These are phyloP conservation scores for Meredithiella fracta DNA, from an alignment of 2,329 filamentous ascomycete species.

Conservation along the genomic window DNA sequence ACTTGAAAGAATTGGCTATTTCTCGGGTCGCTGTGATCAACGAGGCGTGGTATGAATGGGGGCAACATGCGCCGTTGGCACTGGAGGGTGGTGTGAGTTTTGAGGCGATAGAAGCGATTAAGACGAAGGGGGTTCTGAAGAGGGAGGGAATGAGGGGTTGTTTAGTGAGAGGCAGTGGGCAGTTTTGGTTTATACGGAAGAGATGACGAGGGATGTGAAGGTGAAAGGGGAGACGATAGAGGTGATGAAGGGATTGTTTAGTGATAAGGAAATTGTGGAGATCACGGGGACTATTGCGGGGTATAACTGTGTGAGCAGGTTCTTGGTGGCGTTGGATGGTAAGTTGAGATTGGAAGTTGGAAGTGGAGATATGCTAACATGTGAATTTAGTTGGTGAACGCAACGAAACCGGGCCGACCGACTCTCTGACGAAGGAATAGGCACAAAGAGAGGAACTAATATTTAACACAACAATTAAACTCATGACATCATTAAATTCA, in stretches of 20 bases:
- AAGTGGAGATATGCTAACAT: slow-evolving; percentile 17
- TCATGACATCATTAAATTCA: neutral
- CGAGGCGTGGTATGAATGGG: slow-evolving; percentile 73
- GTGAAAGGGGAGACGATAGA: slow-evolving; percentile 55
- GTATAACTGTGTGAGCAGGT: slow-evolving; percentile 75
- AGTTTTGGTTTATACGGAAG: slow-evolving; percentile 59
- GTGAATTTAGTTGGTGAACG: slow-evolving; percentile 35
- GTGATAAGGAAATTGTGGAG: slow-evolving; percentile 61
- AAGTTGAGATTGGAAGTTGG: slow-evolving; percentile 20
- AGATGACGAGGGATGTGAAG: slow-evolving; percentile 61
- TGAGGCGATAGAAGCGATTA: slow-evolving; percentile 31
- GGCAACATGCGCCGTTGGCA: slow-evolving; percentile 55
- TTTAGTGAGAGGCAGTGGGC: slow-evolving; percentile 48
- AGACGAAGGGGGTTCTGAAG: slow-evolving; percentile 19
- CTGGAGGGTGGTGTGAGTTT: slow-evolving; percentile 39
- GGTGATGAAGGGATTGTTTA: slow-evolving; percentile 43
- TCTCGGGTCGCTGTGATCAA: slow-evolving; percentile 69
- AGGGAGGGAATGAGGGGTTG: slow-evolving; percentile 20
- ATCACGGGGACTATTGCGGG: slow-evolving; percentile 60
- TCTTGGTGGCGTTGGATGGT: slow-evolving; percentile 68
- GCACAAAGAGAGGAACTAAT: slow-evolving; percentile 15
- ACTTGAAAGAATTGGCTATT: slow-evolving; percentile 62
- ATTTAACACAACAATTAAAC: neutral
- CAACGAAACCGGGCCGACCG: slow-evolving; percentile 35
- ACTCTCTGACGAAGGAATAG: slow-evolving; percentile 16